Conservation (phyloP, 2,329 filamentous ascomycete species). For the Calcarisporium arbuscula region DNA sequence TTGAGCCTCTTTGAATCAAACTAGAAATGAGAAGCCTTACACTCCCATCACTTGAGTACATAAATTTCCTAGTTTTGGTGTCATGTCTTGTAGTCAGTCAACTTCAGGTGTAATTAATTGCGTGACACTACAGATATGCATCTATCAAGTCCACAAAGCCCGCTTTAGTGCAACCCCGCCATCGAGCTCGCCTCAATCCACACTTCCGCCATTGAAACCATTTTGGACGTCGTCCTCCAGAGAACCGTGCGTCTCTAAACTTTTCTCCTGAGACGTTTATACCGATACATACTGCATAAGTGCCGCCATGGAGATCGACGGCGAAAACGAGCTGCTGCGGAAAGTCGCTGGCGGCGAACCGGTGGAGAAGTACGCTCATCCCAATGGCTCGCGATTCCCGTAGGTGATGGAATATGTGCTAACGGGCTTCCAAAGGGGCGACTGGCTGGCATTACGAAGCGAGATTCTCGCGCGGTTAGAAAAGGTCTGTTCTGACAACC, state of each 20-base stretch:
- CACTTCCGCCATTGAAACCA: background rate
- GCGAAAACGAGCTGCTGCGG: slow-evolving; percentile 42
- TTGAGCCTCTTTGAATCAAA: too few relatives aligned
- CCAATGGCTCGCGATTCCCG: slow-evolving; percentile 8
- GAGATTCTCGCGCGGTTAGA: slow-evolving; percentile 64
- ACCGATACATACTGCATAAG: slow-evolving; percentile 4
- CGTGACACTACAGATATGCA: too few relatives aligned
- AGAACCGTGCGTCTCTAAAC: too few relatives aligned
- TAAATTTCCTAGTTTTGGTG: too few relatives aligned
- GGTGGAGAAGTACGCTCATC: slow-evolving; percentile 47
- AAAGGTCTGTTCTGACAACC: slow-evolving; percentile 31
- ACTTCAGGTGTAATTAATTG: too few relatives aligned
- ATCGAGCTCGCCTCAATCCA: slow-evolving; percentile 1
- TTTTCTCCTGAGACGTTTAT: background rate
- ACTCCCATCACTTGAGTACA: too few relatives aligned
- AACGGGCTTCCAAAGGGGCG: slow-evolving; percentile 45
- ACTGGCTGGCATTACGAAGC: slow-evolving; percentile 63
- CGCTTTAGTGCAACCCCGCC: slow-evolving; percentile 24
- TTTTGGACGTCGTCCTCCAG: slow-evolving; percentile 6
- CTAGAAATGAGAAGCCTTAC: too few relatives aligned
- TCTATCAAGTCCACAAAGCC: slow-evolving; percentile 15
- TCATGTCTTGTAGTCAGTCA: too few relatives aligned
- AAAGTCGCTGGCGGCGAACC: slow-evolving; percentile 43
- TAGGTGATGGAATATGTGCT: too few relatives aligned
- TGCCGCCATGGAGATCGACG: slow-evolving; percentile 47